Conservation (phyloP, 192 early-diverging fungal genomes). For the Coemansia sp. region DNA sequence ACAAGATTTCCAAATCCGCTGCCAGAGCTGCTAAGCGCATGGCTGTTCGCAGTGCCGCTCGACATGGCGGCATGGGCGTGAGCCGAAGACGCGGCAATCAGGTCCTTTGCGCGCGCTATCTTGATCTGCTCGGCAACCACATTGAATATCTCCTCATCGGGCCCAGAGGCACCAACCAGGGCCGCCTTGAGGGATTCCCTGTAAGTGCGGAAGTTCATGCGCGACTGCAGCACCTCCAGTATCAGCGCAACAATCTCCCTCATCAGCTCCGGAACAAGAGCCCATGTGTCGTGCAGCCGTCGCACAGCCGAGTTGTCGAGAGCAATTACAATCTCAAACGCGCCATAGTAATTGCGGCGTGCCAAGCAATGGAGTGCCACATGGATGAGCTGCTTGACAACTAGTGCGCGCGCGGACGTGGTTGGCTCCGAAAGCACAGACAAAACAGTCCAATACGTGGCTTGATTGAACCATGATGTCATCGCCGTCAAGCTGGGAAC, state of each 20-base stretch:
- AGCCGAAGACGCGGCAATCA: conserved; percentile 20
- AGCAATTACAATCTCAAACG: conserved; percentile 56
- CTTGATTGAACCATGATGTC: conserved; percentile 57
- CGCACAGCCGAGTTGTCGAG: conserved; percentile 54
- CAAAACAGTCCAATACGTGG: conserved; percentile 56
- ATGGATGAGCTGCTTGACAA: conserved; percentile 52
- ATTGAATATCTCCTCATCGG: conserved; percentile 51
- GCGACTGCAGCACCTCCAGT: conserved; percentile 44
- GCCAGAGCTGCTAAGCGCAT: conserved; percentile 5
- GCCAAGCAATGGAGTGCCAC: conserved; percentile 56
- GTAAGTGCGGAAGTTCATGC: conserved; percentile 54
- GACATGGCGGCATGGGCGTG: conserved; percentile 22
- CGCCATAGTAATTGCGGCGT: conserved; percentile 55
- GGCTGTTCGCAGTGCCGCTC: conserved; percentile 21
- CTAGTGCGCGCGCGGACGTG: conserved; percentile 40
- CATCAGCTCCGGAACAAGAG: conserved; percentile 44
- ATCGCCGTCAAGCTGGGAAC: conserved; percentile 51
- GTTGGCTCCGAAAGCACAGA: conserved; percentile 48
- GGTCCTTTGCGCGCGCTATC: conserved; percentile 43
- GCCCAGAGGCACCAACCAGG: conserved; percentile 40
- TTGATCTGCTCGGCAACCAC: conserved; percentile 45
- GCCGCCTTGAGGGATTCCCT: conserved; percentile 54
- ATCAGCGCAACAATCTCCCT: conserved; percentile 48
- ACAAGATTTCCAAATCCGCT: conserved; percentile 38
- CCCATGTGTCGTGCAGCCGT: conserved; percentile 54